phyloP scores from a whole-genome alignment of 352 stramenopile genomes.

The Pythium phragmiticola region DNA sequence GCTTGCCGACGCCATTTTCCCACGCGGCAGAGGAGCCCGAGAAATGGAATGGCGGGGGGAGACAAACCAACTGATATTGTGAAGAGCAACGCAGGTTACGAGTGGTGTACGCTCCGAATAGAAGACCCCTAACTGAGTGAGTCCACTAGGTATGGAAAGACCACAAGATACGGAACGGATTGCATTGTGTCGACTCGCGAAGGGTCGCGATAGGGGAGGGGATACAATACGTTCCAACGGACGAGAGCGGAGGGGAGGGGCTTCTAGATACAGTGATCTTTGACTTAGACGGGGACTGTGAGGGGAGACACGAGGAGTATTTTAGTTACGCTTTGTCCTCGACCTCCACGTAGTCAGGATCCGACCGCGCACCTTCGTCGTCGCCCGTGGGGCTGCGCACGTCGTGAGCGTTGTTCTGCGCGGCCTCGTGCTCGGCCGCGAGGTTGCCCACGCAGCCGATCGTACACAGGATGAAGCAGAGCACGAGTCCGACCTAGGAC shows the following conservation, averaged over 20 bases:
- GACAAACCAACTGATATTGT: neutral
- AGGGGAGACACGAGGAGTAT: neutral
- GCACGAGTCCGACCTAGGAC: conserved; percentile 55
- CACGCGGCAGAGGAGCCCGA: too few species aligned
- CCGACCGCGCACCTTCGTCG: conserved; percentile 62
- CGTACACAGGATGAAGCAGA: conserved; percentile 78
- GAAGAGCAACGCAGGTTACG: neutral
- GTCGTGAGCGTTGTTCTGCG: conserved; percentile 33
- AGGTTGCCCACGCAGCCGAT: conserved; percentile 70
- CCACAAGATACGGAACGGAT: neutral
- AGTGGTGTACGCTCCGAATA: conserved; percentile 15
- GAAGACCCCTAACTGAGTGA: neutral
- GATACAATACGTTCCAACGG: neutral
- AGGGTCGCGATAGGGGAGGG: too few species aligned
- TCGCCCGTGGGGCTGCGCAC: conserved; percentile 36
- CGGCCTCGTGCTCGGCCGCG: conserved; percentile 39
- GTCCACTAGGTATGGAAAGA: conserved; percentile 5
- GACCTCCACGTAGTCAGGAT: conserved; percentile 59
- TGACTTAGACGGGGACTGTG: conserved; percentile 4
- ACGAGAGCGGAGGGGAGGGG: neutral
- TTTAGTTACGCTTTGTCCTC: conserved; percentile 33
- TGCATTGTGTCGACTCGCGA: neutral
- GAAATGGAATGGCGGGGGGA: neutral
- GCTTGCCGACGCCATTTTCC: conserved; percentile 10
- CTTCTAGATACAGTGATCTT: neutral